Conservation (phyloP, 2,329 filamentous ascomycete species). For the Claviceps arundinis region DNA sequence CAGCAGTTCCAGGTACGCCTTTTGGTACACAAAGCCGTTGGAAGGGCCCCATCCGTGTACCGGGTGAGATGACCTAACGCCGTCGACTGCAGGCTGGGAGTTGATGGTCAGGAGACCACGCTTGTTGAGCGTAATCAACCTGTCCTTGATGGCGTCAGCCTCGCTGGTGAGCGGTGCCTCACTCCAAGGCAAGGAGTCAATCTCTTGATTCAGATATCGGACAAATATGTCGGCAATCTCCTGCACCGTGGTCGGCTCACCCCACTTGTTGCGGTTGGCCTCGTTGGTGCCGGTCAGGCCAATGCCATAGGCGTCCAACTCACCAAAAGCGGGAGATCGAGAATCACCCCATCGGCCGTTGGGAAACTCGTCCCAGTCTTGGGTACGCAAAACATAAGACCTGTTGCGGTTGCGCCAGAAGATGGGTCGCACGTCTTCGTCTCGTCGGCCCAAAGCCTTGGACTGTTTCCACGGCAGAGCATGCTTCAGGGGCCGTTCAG, state of each 20-base stretch:
- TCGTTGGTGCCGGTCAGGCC: conserved; percentile 91
- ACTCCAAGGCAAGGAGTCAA: conserved; percentile 85
- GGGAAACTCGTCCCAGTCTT: conserved; percentile 98
- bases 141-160: conserved; percentile 61
- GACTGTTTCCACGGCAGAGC: conserved; percentile 95
- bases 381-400: conserved; percentile 87
- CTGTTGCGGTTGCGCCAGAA: conserved; percentile 98
- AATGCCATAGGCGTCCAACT: conserved; percentile 87
- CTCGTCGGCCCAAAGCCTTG: conserved; percentile 72
- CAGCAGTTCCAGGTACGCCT: conserved; percentile 88
- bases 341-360: conserved; percentile 98
- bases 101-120: conserved; percentile 90
- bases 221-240: conserved; percentile 79
- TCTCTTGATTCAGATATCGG: conserved; percentile 65
- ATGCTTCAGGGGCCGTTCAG: conserved; percentile 68
- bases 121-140: conserved; percentile 70
- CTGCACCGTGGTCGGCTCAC: conserved; percentile 63
- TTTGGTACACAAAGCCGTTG: conserved; percentile 96
- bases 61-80: conserved; percentile 74
- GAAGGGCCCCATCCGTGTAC: conserved; percentile 88
- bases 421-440: conserved; percentile 92
- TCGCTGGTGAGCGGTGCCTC: conserved; percentile 77
- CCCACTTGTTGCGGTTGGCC: conserved; percentile 91
- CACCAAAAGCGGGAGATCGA: conserved; percentile 87
- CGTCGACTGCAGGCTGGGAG: conserved; percentile 89